These are phyloP conservation scores for Penicillium diatomitis DNA, from an alignment of 495 filamentous ascomycete genomes.

Conservation along the genomic window DNA sequence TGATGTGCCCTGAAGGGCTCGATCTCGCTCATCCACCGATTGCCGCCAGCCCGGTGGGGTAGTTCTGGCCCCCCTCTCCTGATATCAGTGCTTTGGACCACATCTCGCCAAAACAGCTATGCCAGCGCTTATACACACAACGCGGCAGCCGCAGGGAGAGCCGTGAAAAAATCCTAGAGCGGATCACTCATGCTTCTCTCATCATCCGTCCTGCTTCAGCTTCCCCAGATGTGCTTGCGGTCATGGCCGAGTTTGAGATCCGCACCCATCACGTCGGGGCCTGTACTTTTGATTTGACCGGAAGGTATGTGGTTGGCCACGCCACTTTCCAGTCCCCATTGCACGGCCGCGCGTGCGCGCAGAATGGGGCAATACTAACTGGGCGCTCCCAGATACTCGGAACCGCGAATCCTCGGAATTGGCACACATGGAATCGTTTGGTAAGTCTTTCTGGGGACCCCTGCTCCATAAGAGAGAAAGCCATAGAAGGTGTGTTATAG, in stretches of 20 bases:
- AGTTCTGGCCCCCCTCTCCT: too few relatives aligned
- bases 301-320: not conserved
- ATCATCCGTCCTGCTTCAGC: too few relatives aligned
- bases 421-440: not conserved
- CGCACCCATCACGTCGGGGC: not conserved
- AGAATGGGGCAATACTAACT: not conserved
- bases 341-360: not conserved
- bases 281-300: not conserved
- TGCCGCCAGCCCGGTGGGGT: too few relatives aligned
- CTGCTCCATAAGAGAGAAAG: too few relatives aligned
- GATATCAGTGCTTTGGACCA: too few relatives aligned
- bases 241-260: not conserved
- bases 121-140: too few relatives aligned
- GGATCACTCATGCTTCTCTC: too few relatives aligned
- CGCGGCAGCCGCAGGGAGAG: too few relatives aligned
- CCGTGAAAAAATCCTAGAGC: too few relatives aligned
- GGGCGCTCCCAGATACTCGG: not conserved
- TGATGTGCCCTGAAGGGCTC: too few relatives aligned
- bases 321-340: not conserved
- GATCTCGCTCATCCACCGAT: too few relatives aligned
- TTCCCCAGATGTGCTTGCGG: not conserved
- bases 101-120: too few relatives aligned
- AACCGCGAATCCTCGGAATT: not conserved
- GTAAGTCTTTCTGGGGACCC: not conserved
- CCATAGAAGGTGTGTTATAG: not conserved